Evolutionary conservation across 2,329 filamentous ascomycete species (phyloP).

Genomic region (Pseudophaeomoniella oleicola): DNA sequence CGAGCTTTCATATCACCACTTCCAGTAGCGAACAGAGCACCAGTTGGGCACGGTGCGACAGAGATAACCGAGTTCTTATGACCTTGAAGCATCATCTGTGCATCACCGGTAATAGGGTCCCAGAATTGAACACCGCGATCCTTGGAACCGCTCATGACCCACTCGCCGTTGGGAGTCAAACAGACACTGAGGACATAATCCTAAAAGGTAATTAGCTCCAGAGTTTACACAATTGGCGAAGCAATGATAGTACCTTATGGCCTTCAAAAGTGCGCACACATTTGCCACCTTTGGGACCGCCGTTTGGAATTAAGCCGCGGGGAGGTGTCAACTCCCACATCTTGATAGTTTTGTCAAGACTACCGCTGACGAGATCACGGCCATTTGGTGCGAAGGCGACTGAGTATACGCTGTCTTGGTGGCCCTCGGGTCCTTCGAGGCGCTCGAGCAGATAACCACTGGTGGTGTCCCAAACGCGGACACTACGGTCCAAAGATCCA

Average conservation of each 20-base stretch:
- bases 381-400: conserved; percentile 93
- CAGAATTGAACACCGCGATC: conserved; percentile 97
- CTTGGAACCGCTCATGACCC: conserved; percentile 96
- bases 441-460: conserved; percentile 78
- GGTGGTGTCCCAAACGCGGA: conserved; percentile 88
- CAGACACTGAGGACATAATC: conserved; percentile 96
- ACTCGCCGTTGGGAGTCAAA: conserved; percentile 80
- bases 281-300: conserved; percentile 68
- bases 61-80: conserved; percentile 99
- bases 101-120: conserved; percentile 85
- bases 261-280: conserved; percentile 96
- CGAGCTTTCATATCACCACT: conserved; percentile 95
- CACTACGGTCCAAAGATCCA: conserved; percentile 92
- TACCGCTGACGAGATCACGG: conserved; percentile 83
- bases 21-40: conserved; percentile 83
- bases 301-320: conserved; percentile 45
- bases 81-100: conserved; percentile 95
- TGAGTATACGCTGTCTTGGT: conserved; percentile 93
- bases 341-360: conserved; percentile 95
- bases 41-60: conserved; percentile 81
- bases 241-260: conserved; percentile 57
- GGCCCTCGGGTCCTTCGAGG: conserved; percentile 81
- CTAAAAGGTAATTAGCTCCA: conserved; percentile 27
- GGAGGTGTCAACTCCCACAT: conserved; percentile 88
- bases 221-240: conserved; percentile 6